Evolutionary conservation across 148 eudicot species (phyloP).

Genomic region (Rhododendron ovatum): DNA sequence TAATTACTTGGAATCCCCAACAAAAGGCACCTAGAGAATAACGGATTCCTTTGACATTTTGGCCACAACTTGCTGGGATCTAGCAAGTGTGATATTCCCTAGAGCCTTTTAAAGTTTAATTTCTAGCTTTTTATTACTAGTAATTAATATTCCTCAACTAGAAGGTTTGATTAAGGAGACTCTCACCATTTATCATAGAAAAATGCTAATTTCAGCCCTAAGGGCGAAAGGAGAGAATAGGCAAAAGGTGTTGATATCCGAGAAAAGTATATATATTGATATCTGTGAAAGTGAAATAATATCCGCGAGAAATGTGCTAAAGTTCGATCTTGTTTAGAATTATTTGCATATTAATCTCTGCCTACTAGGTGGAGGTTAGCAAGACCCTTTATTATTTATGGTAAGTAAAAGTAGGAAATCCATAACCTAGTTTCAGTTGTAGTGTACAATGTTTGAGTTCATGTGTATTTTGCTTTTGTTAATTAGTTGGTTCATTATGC

Average conservation of each 20-base stretch:
- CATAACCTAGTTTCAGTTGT: not conserved
- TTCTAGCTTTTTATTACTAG: not conserved
- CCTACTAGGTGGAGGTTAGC: too few species aligned
- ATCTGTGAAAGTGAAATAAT: too few species aligned
- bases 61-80: constrained; percentile 18
- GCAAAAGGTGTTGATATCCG: too few species aligned
- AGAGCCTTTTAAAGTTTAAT: not conserved
- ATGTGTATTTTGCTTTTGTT: not conserved
- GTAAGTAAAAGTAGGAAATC: not conserved
- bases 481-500: not conserved
- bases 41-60: constrained; percentile 20
- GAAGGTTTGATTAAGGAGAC: not conserved
- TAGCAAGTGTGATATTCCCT: constrained; percentile 12
- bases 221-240: too few species aligned
- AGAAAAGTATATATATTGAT: too few species aligned
- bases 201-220: not conserved
- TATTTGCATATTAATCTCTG: too few species aligned
- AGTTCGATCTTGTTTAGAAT: too few species aligned
- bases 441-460: not conserved
- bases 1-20: constrained; percentile 17
- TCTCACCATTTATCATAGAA: not conserved
- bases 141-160: not conserved
- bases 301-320: too few species aligned
- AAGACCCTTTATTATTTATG: not conserved
- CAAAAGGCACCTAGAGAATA: constrained; percentile 6